Evolutionary conservation across 345 rosid species (phyloP), one percentile per base, ranked within the genome.

Genomic region (Lepidium sativum): DNA sequence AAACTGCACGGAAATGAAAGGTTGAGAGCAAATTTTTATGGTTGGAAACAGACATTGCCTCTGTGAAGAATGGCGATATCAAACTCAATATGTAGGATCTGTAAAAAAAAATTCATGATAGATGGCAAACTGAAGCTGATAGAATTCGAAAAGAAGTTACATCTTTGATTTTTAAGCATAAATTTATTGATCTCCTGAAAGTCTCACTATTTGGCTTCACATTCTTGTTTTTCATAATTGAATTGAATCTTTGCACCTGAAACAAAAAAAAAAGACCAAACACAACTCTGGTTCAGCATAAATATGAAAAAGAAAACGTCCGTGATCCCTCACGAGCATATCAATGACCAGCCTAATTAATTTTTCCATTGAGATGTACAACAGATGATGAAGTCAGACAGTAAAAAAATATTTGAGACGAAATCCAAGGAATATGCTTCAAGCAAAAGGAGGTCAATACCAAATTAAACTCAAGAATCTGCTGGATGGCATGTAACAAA

Each of bases 151-250:
- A 39, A 29, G 38, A 63, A 72, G 83, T 81, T 81, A 94, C 99
- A 71, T 94, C 97, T 86, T 82, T 87, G 82, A 83, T 80, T 80
- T 75, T 84, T 65, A 76, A 80, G 18, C 78, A 72, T 78, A 81
- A 75, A 75, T 41, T 78, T 78, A 94, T 90, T 80, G 82, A 83
- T 80, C 72, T 68, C 72, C 79, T 80, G 83, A 82, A 81, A 63
- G 85, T 88, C 76, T 90, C 95, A 53, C 40, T 51, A 65, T 71
- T 76, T 71, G 97, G 82, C 77, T 69, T 73, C 80, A 88, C 68
- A 57, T 70, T 54, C 73, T 74, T 84, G 70, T 16, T 64, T 70
- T 73, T 54, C 51, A 94, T 78, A 61, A 86, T 33, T 43, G 86
- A 77, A 73, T 82, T 80, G 68, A 94, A 78, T 77, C 73, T 78